Evolutionary conservation across 176 grass and related monocot species (phyloP).

Genomic region (Avena atlantica): DNA sequence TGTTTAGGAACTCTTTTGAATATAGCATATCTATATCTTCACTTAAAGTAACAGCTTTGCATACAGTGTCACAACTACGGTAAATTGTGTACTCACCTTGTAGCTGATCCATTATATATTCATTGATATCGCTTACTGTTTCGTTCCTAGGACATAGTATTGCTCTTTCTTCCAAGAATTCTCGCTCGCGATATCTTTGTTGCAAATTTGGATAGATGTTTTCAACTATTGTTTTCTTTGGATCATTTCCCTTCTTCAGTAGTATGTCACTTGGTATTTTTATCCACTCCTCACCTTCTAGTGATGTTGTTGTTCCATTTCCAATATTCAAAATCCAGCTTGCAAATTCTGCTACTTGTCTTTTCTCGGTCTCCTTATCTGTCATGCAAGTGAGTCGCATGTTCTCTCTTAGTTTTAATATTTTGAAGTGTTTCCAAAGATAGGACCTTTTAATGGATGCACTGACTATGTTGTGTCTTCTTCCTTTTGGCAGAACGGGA

Average conservation of each 20-base stretch:
- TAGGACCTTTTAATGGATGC: constrained; percentile 10
- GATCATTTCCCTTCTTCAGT: not conserved
- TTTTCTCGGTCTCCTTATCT: not conserved
- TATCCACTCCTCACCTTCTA: not conserved
- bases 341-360: not conserved
- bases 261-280: not conserved
- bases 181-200: not conserved
- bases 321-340: constrained; percentile 7
- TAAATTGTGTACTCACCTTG: not conserved
- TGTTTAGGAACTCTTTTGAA: too few relatives aligned
- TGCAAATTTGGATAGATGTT: not conserved
- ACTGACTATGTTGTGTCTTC: not conserved
- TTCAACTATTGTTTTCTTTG: not conserved
- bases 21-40: too few relatives aligned
- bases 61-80: too few relatives aligned
- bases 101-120: not conserved
- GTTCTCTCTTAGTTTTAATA: not conserved
- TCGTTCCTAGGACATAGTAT: not conserved
- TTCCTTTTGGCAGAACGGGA: not conserved
- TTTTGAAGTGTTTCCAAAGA: not conserved
- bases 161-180: not conserved
- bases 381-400: not conserved
- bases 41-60: too few relatives aligned
- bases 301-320: not conserved
- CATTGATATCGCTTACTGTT: not conserved